Base-by-base conservation (phyloP, 768 basidiomycete species). In the Leccinum fibrillosum region DNA sequence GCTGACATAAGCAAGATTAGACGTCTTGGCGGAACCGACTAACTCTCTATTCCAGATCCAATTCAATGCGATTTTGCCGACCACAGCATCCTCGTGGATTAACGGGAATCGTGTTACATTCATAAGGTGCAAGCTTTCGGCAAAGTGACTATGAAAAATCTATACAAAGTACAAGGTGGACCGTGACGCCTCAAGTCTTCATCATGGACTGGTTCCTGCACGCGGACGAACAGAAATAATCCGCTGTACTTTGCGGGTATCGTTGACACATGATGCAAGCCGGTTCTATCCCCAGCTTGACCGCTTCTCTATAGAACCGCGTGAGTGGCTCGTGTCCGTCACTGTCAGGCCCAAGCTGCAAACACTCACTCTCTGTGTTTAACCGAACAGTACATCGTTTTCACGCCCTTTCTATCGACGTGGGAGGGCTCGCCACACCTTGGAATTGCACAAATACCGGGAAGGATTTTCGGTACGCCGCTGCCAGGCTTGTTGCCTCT, bases 191-290 rank as follows among this genome's bases (percentile, higher is more conserved):
- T 66, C 66, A 70, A 49, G 72, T 62, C 71, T 87, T 86, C 55
- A 74, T 78, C 77, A 84, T 70, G 44, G 86, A 82, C 62, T 85
- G 80, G 48, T 86, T 82, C 63, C 79, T 79, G 68, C 86, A 88
- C 3, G 75, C 75, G 56, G 76, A 71, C 17, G 82, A 77, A 63
- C 86, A 88, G 67, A 88, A 88, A 67, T 86, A 85, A 72, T 88
- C 85, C 5, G 67, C 74, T 39, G 77, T 77, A 56, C 80, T 79
- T 67, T 88, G 86, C 21, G 86, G 86, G 59, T 81, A 73, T 44
- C 72, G 75, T 64, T 84, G 70, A 64, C 86, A 88, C 83, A 87
- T 82, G 64, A 88, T 86, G 61, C 86, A 87, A 10, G 81, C 78
- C 13, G 75, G 66, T 34, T 74, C 80, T 34, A 85, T 62, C 28